Evolutionary conservation across 495 filamentous ascomycete genomes (phyloP).

Genomic region (Penicillium parvum): DNA sequence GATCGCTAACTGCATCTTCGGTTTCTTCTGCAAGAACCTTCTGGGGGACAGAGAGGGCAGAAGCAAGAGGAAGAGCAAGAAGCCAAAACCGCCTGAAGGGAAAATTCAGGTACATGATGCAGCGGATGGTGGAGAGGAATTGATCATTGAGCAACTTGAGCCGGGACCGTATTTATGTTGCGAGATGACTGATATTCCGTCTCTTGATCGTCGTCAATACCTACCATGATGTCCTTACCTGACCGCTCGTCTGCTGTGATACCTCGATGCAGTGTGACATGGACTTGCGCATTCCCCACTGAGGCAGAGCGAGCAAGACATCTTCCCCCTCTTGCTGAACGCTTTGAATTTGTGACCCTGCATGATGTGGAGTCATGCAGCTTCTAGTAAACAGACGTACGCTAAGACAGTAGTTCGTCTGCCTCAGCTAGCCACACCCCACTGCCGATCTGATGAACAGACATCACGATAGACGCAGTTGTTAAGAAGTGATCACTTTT

Average conservation of each 20-base stretch:
- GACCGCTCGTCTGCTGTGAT: background rate
- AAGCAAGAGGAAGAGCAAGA: conserved; percentile 1
- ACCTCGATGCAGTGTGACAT: background rate
- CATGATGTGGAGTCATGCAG: background rate
- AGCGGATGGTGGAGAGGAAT: background rate
- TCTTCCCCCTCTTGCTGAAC: background rate
- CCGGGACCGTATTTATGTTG: background rate
- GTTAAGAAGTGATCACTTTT: too few species aligned
- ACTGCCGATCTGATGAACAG: background rate
- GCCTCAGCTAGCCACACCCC: background rate
- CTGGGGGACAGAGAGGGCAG: conserved; percentile 5
- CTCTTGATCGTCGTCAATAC: too few species aligned
- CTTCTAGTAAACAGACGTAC: background rate
- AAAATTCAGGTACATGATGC: background rate
- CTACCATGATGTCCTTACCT: too few species aligned
- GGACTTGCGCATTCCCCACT: background rate
- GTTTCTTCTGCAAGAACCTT: background rate
- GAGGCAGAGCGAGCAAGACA: background rate
- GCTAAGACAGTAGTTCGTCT: background rate
- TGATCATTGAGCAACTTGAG: background rate
- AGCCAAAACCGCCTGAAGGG: background rate
- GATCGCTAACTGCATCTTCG: background rate
- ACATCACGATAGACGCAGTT: too few species aligned
- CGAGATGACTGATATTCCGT: background rate
- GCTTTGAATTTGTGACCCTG: background rate